Evolutionary conservation across 345 rosid species (phyloP).

Genomic region (Psidium friedrichsthalianum): DNA sequence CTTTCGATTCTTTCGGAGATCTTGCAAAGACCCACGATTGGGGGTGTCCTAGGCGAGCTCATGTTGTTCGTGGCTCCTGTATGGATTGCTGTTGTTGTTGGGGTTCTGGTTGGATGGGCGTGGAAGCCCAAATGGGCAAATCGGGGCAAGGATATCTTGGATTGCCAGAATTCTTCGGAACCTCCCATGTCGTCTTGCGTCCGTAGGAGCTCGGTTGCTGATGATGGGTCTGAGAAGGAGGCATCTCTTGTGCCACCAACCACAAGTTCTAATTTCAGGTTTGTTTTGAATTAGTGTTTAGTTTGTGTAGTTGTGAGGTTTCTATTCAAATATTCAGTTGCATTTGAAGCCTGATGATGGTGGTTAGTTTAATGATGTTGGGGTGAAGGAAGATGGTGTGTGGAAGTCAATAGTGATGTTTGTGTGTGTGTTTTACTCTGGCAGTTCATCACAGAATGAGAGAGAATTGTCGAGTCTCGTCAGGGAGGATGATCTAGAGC

Average conservation of each 20-base stretch:
- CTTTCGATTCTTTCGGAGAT: constrained; percentile 39
- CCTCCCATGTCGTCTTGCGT: background rate
- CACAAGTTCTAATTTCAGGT: constrained; percentile 37
- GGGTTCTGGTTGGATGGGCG: constrained; percentile 87
- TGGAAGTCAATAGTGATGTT: background rate
- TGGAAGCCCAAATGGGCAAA: constrained; percentile 94
- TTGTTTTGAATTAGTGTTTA: background rate
- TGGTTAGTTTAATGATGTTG: background rate
- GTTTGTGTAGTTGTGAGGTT: background rate
- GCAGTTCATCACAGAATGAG: constrained; percentile 27
- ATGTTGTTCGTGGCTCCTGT: constrained; percentile 46
- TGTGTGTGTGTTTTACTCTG: background rate
- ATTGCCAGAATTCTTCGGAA: constrained; percentile 3
- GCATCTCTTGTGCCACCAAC: constrained; percentile 10
- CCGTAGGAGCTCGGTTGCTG: constrained; percentile 11
- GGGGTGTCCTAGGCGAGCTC: constrained; percentile 38
- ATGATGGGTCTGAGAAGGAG: constrained; percentile 12
- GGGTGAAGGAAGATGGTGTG: background rate
- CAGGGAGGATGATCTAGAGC: constrained; percentile 51
- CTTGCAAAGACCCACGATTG: constrained; percentile 28
- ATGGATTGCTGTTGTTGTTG: constrained; percentile 77
- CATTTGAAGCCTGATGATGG: background rate
- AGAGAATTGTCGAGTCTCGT: constrained; percentile 32
- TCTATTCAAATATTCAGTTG: background rate
- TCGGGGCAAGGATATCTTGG: constrained; percentile 29